Evolutionary conservation across 371 early-diverging fungal species (phyloP).

Genomic region (Rhizopus delemar): DNA sequence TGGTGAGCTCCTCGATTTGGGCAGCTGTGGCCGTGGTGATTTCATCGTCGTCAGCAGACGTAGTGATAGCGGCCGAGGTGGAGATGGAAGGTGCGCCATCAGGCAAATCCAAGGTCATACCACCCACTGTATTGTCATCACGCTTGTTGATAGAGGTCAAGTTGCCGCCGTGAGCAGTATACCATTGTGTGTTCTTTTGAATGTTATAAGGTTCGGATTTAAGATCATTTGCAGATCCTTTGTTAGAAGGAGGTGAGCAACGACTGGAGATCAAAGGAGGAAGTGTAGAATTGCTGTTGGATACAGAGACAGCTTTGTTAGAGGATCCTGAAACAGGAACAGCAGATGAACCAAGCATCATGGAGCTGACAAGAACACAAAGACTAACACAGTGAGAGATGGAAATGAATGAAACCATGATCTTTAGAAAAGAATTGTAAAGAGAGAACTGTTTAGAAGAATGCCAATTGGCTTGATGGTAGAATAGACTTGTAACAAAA

Average conservation of each 20-base stretch:
- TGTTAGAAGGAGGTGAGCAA: background rate
- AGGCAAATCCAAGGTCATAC: constrained; percentile 19
- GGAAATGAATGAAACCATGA: constrained; percentile 20
- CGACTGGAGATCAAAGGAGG: constrained; percentile 17
- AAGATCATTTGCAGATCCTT: background rate
- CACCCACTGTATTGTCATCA: constrained; percentile 7
- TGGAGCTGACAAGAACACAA: constrained; percentile 1
- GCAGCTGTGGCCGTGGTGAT: constrained; percentile 8
- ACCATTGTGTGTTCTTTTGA: constrained; percentile 13
- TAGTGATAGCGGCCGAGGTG: background rate
- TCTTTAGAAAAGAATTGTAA: background rate
- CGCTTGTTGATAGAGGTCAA: constrained; percentile 3
- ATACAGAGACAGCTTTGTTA: background rate
- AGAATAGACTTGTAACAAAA: too few species aligned
- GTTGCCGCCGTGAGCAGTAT: constrained; percentile 4
- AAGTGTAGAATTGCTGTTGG: constrained; percentile 2
- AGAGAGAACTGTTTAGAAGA: background rate
- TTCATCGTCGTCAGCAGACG: background rate
- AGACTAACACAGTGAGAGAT: constrained; percentile 8
- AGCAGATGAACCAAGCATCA: constrained; percentile 10
- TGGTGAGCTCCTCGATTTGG: constrained; percentile 4
- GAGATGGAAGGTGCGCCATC: constrained; percentile 8
- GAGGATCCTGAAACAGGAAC: constrained; percentile 7
- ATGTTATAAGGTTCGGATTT: constrained; percentile 7
- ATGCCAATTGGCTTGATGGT: too few species aligned